phyloP scores from a whole-genome alignment of 2,329 filamentous ascomycete species.

The Ceratocystis ficicola region DNA sequence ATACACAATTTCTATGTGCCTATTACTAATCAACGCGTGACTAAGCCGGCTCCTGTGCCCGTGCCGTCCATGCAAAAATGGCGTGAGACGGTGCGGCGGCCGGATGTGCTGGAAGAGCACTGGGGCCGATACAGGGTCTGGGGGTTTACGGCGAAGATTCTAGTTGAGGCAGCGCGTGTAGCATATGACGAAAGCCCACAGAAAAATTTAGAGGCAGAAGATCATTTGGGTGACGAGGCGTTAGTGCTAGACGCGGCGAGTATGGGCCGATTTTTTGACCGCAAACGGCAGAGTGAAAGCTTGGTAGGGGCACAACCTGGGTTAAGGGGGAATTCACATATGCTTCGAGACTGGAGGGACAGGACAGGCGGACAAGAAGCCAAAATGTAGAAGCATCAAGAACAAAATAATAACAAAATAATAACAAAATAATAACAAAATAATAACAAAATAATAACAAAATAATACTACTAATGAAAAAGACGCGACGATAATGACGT shows the following conservation, averaged over 20 bases:
- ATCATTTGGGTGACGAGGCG: constrained; percentile 40
- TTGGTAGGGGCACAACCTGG: not conserved
- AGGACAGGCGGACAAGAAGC: constrained; percentile 14
- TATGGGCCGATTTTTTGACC: constrained; percentile 35
- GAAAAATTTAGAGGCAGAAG: constrained; percentile 58
- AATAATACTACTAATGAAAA: not conserved
- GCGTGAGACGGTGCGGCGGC: constrained; percentile 32
- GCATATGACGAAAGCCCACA: constrained; percentile 66
- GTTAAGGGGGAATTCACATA: constrained; percentile 12
- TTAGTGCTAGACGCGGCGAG: constrained; percentile 38
- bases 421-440: not conserved
- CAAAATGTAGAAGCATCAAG: constrained; percentile 20
- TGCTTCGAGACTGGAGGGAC: constrained; percentile 14
- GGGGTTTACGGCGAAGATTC: constrained; percentile 85
- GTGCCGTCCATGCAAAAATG: constrained; percentile 27
- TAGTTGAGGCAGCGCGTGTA: constrained; percentile 76
- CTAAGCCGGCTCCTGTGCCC: constrained; percentile 38
- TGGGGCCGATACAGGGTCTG: constrained; percentile 66
- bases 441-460: not conserved
- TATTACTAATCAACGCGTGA: constrained; percentile 56
- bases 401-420: not conserved
- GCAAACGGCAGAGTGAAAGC: constrained; percentile 11
- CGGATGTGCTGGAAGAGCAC: constrained; percentile 29
- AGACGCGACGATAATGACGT: not conserved
- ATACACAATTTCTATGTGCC: constrained; percentile 91